Percentiles rank a stretch among this genome's conserved stretches.
Conservation (phyloP, 345 rosid genomes). For the Camelina sativa region DNA sequence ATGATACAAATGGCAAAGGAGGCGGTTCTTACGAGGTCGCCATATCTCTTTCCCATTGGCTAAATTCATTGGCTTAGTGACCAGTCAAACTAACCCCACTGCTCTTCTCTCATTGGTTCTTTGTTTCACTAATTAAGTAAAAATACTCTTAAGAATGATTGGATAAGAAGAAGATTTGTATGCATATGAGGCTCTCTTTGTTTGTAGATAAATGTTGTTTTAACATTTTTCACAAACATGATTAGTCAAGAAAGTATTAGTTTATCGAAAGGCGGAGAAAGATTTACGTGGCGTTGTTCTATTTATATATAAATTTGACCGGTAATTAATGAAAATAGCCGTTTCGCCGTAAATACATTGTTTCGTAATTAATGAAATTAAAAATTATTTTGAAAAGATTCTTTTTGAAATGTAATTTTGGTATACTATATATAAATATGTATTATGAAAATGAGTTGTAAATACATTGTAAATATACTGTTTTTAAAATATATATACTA, state of each 20-base stretch:
- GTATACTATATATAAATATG: not conserved
- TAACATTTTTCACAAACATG: not conserved
- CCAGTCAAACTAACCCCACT: constrained; percentile 42
- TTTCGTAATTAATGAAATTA: not conserved
- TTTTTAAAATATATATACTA: not conserved
- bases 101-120: constrained; percentile 38
- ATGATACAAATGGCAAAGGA: constrained; percentile 43
- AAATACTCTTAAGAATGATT: not conserved
- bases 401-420: not conserved
- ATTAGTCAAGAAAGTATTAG: not conserved
- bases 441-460: not conserved
- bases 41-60: constrained; percentile 38
- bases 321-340: not conserved
- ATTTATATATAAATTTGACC: not conserved
- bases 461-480: not conserved
- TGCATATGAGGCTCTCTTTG: not conserved
- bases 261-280: not conserved
- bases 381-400: not conserved
- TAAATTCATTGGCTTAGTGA: constrained; percentile 22
- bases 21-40: constrained; percentile 49
- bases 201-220: not conserved
- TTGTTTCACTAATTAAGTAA: constrained; percentile 23
- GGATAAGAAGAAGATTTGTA: not conserved
- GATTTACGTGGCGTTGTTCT: not conserved
- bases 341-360: not conserved